Percentiles rank a stretch among this genome's conserved stretches.
Conservation (phyloP, 1,284 basidiomycete genomes). For the Ustilago shanxiensis region DNA sequence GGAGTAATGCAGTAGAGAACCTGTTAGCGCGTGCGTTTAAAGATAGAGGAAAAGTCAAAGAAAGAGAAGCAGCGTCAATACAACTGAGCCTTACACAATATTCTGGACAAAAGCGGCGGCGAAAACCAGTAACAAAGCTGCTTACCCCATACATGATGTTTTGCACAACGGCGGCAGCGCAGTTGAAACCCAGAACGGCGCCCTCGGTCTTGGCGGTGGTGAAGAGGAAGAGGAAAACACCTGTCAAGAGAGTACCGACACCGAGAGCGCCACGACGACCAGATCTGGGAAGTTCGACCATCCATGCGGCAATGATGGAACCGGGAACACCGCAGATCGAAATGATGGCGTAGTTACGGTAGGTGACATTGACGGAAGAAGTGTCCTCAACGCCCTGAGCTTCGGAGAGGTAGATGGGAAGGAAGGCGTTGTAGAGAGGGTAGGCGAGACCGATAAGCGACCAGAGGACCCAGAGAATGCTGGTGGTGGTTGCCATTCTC, state of each 20-base stretch:
- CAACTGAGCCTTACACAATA: too few species aligned
- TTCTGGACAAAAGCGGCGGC: too few species aligned
- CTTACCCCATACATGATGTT: slow-evolving; percentile 58
- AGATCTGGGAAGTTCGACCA: slow-evolving; percentile 66
- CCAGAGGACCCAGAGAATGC: slow-evolving; percentile 64
- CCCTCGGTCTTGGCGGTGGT: slow-evolving; percentile 54
- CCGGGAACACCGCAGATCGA: slow-evolving; percentile 69
- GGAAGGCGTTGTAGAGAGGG: slow-evolving; percentile 69
- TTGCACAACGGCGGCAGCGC: slow-evolving; percentile 59
- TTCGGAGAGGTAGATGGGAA: slow-evolving; percentile 62
- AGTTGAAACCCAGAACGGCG: slow-evolving; percentile 64
- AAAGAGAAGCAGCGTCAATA: too few species aligned
- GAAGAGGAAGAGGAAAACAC: slow-evolving; percentile 68
- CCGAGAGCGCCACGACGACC: slow-evolving; percentile 68
- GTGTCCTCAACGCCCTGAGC: slow-evolving; percentile 34
- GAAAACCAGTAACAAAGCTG: too few species aligned
- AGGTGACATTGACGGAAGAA: slow-evolving; percentile 44
- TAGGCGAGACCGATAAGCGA: slow-evolving; percentile 69
- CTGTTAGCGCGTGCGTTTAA: too few species aligned
- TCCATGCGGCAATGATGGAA: slow-evolving; percentile 65
- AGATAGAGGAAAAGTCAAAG: too few species aligned
- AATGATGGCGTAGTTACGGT: slow-evolving; percentile 68
- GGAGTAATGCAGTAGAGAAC: slow-evolving; percentile 65
- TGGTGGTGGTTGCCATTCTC: slow-evolving; percentile 62
- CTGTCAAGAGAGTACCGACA: slow-evolving; percentile 65